Evolutionary conservation across 352 stramenopile genomes (phyloP).

Genomic region (Globisporangium nunn): DNA sequence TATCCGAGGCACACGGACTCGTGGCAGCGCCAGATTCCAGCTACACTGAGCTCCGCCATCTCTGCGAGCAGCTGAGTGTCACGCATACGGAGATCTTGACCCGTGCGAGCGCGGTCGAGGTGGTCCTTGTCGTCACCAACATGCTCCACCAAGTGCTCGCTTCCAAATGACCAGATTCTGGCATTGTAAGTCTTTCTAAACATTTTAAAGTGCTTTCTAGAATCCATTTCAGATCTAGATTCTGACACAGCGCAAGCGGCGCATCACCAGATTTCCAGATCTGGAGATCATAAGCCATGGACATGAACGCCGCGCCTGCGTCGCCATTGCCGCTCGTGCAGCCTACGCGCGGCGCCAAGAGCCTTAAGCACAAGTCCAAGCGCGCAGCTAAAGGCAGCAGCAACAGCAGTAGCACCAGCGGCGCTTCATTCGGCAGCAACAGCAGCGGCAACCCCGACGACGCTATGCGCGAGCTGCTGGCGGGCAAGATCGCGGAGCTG

Average conservation of each 20-base stretch:
- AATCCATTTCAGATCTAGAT: not conserved
- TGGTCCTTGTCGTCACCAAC: not conserved
- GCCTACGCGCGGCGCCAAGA: conserved; percentile 48
- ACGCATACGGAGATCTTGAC: conserved; percentile 1
- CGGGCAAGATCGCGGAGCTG: conserved; percentile 81
- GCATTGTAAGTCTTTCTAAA: too few relatives aligned
- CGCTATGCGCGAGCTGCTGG: conserved; percentile 64
- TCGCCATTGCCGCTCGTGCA: conserved; percentile 30
- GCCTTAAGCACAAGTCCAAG: conserved; percentile 82
- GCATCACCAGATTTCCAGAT: too few relatives aligned
- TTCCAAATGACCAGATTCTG: too few relatives aligned
- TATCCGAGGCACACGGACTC: not conserved
- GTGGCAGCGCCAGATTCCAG: too few relatives aligned
- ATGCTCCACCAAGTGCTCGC: not conserved
- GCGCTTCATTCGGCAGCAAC: conserved; percentile 2
- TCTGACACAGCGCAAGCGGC: too few relatives aligned
- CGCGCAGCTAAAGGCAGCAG: conserved; percentile 23
- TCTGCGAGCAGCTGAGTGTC: not conserved
- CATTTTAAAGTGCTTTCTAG: too few relatives aligned
- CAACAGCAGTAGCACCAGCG: conserved; percentile 11
- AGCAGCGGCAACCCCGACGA: conserved; percentile 32
- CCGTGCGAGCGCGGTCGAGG: not conserved
- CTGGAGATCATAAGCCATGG: too few relatives aligned
- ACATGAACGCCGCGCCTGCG: not conserved
- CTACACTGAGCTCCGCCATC: not conserved